Base-by-base conservation (phyloP, 2,329 filamentous ascomycete species). In the Lachnellula hyalina region DNA sequence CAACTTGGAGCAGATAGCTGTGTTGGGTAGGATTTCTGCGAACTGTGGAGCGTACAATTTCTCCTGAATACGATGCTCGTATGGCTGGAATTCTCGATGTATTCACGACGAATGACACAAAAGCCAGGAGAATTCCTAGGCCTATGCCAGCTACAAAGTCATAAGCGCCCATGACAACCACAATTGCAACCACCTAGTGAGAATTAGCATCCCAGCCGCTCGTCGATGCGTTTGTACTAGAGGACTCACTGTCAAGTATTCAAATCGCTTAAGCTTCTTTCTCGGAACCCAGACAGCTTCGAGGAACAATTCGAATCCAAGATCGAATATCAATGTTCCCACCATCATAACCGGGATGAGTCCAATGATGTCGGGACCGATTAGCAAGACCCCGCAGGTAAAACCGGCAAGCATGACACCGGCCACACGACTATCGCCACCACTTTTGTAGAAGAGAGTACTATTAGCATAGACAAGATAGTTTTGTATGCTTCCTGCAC, bases 401-500 rank as follows among this genome's bases (percentile, higher is more conserved):
- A 88, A 82, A 21, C 79, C 73, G 0, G 94, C 94, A 49, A 99
- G 80, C 76, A 96, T 82, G 25, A 92, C 79, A 3, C 94, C 94
- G 8, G 92, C 94, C 45, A 96, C 75, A 48, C 94, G 85, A 65
- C 84, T 92, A 68, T 95, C 84, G 19, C 93, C 94, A 15, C 94
- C 94, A 47, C 91, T 96, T 25, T 89, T 84, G 69, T 97, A 96
- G 72, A 99, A 97, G 54, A 99, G 84, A n/a, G 96, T 82, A 60
- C 91, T 96, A 69, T 99, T 99, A 55, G 93, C 93, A 67, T 97
- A 99, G 0, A 99, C 94, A 1, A 99, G 81, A 67, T 99, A 99
- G 70, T 99, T 99, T 72, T 95, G 81, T 56, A 99, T 95, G 67
- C 92, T 96, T 12, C 94, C 94, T 12, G 83, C 77, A 59, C 86